Evolutionary conservation across 225 moss, liverwort and hornwort species (phyloP), one percentile per base, ranked within the genome.

Genomic region (Takakia lepidozioides): DNA sequence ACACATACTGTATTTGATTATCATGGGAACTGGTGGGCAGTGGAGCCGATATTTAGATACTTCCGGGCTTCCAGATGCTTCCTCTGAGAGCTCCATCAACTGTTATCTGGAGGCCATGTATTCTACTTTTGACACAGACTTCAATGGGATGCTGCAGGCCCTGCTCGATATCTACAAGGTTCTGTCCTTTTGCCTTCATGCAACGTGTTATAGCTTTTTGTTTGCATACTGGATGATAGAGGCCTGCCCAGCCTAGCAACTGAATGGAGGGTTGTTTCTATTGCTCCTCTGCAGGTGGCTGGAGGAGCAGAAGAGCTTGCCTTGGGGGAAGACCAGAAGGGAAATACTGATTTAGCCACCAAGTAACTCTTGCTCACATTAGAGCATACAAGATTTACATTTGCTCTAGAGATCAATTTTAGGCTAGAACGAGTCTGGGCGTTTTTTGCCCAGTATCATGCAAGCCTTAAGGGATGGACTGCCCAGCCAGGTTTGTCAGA

Each of bases 11-110:
- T n/a, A n/a, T n/a, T n/a, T n/a, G n/a, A n/a, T n/a, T n/a, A n/a
- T n/a, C 38, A 36, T 39, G 32, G 43, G 41, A 58, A 52, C 5
- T 68, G 42, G 39, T 64, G 15, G 54, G 24, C 50, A 93, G 93
- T 98, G 95, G 95, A 80, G 87, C 38, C 68, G 82, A 25, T 85
- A 77, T 56, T 54, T 98, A 56, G 84, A 78, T 60, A 85, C 86
- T 27, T 76, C 87, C 29, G 82, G 90, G 35, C 67, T 98, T 30
- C 90, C 95, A 17, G 82, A 98, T 74, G 90, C 82, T 52, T 78
- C 90, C 35, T 75, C 67, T 24, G 90, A 85, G 63, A 75, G 84
- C 18, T 70, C 87, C 14, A 45, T 98, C 2, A 84, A 90, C 27
- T 70, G 76, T 19, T 98, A 71, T 73, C 52, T 98, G 65, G 80